Base-by-base conservation (phyloP, 345 rosid genomes). In the Populus pruinosa region DNA sequence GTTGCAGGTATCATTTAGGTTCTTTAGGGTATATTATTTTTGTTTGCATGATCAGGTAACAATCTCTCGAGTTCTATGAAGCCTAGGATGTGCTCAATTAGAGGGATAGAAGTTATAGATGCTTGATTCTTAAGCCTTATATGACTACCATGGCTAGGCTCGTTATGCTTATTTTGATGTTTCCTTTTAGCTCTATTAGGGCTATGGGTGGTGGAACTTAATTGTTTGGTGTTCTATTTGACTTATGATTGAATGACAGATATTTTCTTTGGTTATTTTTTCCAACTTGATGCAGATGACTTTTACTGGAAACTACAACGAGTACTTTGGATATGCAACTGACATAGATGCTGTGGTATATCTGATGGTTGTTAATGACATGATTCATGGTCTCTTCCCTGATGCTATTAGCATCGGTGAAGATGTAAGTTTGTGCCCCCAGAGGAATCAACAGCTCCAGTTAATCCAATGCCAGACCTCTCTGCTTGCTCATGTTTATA, bases 311-410 rank as follows among this genome's bases (percentile, higher is more conserved):
- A 92, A 93, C 65, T 95, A 95, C 90, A 85, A 71, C 6, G 98
- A 95, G 78, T 93, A 93, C 87, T 95, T 95, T 77, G 99, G 99
- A 81, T 88, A 33, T 76, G 89, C 93, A 61, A 95, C 99, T 75
- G 99, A 95, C 78, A 89, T 95, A 69, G 98, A 93, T 82, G 97
- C 98, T 77, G 91, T 92, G 82, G 87, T 91, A 70, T 95, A 92
- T 79, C 88, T 95, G 83, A 93, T 95, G 99, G 89, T 95, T 85
- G 98, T 91, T 72, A 95, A 95, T 79, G 98, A 93, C 82, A 49
- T 95, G 89, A 93, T 95, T 83, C 99, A 90, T 76, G 98, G 93
- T 70, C 92, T 95, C 77, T 95, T 87, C 87, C 99, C 99, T 20
- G 94, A 92, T 75, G 99, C 97, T 79, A 84, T 92, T 79, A 80